Evolutionary conservation across 2,329 filamentous ascomycete species (phyloP), one percentile per base, ranked within the genome.

Genomic region (Claviceps maximensis): DNA sequence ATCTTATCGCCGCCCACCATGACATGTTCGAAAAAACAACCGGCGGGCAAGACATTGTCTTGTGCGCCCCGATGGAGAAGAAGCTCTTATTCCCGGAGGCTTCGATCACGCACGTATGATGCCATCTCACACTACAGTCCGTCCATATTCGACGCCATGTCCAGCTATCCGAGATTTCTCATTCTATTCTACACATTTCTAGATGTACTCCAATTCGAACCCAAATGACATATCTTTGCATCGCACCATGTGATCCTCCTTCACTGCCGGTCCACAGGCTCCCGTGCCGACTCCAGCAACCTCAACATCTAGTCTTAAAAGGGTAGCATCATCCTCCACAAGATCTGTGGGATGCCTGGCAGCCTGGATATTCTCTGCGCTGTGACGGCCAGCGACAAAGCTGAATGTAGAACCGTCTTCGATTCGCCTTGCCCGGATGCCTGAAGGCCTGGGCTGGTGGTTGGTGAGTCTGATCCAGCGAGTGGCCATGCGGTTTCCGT

Each of bases 321-420:
- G 59, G 5, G 67, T 69, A 0, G 68, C 71, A 52, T 75, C 71
- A 58, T 76, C 71, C 55, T 72, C 72, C 2, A 69, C 69, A 52
- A 88, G 64, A 62, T 87, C 81, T 57, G 78, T 73, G 1, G 84
- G 83, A 63, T 88, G 84, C 45, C 68, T 74, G 2, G 83, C 82
- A 1, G 71, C 70, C 47, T 81, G 75, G 29, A 87, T 65, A 49
- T 73, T 76, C 38, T 66, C 62, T 25, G 73, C 70, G 19, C 72
- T 71, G 60, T 82, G 79, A 55, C 76, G 74, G 9, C 73, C 74
- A 0, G 74, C 78, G 50, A 73, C 71, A 67, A 84, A 87, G 61
- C 70, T 76, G 56, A 78, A 67, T 9, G 57, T 54, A 8, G 54
- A 49, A 3, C 56, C 59, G 21, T 52, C 46, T 9, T 53, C 52